Percentiles rank a stretch among this genome's conserved stretches.
Evolutionary conservation across 805 yeast genomes (phyloP).

Genomic region (Wickerhamiella siamensis): DNA sequence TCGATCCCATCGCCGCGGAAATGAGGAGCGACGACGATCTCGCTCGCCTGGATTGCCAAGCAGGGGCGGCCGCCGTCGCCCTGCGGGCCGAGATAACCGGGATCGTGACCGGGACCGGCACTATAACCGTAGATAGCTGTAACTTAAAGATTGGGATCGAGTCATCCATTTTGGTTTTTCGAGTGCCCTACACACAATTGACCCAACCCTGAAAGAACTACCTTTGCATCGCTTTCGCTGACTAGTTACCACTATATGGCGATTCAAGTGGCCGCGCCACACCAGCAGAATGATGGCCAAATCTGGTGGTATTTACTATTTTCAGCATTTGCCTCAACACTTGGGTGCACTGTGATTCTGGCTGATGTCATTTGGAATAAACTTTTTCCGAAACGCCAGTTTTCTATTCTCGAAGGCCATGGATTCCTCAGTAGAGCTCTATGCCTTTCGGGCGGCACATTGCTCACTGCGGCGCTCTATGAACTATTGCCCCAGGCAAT

Average conservation of each 20-base stretch:
- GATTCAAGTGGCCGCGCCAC: neutral
- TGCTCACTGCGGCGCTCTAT: constrained; percentile 60
- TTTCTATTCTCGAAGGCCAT: constrained; percentile 45
- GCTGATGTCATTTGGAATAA: constrained; percentile 38
- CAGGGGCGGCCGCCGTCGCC: constrained; percentile 14
- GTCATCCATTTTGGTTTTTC: no score
- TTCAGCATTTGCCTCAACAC: constrained; percentile 37
- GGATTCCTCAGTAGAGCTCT: constrained; percentile 59
- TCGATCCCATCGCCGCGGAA: constrained; percentile 15
- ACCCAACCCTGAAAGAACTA: no score
- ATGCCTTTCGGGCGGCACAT: constrained; percentile 68
- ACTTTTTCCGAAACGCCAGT: constrained; percentile 33
- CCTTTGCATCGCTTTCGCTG: no score
- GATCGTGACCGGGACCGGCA: constrained; percentile 13
- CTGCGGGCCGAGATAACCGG: constrained; percentile 14
- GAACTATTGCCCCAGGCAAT: constrained; percentile 59
- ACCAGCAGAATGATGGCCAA: neutral
- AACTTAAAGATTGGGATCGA: no score
- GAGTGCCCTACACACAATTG: no score
- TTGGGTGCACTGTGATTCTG: constrained; percentile 57
- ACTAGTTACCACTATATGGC: no score
- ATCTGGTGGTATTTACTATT: neutral
- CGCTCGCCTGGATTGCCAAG: constrained; percentile 14
- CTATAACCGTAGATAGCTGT: constrained; percentile 7
- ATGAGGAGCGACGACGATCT: constrained; percentile 20